A percentile compares a stretch with the other conserved stretches of the same genome.
These are phyloP conservation scores for Dalechampia spathulata DNA, from an alignment of 441 rosid genomes.

Conservation along the genomic window DNA sequence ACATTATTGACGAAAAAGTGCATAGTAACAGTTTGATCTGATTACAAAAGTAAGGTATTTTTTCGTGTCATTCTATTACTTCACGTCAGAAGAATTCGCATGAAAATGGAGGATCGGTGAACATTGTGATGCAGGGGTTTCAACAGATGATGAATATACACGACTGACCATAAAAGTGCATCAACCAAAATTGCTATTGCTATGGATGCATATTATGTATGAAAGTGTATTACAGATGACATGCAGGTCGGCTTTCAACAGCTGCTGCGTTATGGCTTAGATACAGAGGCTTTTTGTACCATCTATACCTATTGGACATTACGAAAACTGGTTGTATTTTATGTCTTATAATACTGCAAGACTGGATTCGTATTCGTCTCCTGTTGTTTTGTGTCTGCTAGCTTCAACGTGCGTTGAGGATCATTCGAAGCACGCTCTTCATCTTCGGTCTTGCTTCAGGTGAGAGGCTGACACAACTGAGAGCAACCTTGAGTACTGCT, in stretches of 20 bases:
- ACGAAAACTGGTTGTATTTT: slow-evolving; percentile 6
- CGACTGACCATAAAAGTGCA: too few relatives aligned
- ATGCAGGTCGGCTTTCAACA: slow-evolving; percentile 2
- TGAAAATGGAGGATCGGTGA: too few relatives aligned
- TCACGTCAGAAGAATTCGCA: too few relatives aligned
- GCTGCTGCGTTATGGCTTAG: not conserved
- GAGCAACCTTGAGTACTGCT: slow-evolving; percentile 61
- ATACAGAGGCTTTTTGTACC: not conserved
- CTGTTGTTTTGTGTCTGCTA: not conserved
- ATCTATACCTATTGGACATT: not conserved
- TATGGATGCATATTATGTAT: not conserved
- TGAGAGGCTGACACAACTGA: slow-evolving; percentile 56
- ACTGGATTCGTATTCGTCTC: too few relatives aligned
- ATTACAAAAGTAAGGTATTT: too few relatives aligned
- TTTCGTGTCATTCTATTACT: too few relatives aligned
- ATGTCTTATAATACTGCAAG: not conserved
- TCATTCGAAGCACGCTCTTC: slow-evolving; percentile 63
- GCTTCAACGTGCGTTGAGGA: slow-evolving; percentile 43
- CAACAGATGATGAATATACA: slow-evolving; percentile 1
- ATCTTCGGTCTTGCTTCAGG: slow-evolving; percentile 78
- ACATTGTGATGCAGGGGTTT: too few relatives aligned
- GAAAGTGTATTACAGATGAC: not conserved
- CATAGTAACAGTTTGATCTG: too few relatives aligned
- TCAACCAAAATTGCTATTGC: not conserved
- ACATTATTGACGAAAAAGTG: too few relatives aligned